Evolutionary conservation across 2,329 filamentous ascomycete genomes (phyloP), one percentile per base, ranked within the genome.

Genomic region (Teratosphaeria nubilosa): DNA sequence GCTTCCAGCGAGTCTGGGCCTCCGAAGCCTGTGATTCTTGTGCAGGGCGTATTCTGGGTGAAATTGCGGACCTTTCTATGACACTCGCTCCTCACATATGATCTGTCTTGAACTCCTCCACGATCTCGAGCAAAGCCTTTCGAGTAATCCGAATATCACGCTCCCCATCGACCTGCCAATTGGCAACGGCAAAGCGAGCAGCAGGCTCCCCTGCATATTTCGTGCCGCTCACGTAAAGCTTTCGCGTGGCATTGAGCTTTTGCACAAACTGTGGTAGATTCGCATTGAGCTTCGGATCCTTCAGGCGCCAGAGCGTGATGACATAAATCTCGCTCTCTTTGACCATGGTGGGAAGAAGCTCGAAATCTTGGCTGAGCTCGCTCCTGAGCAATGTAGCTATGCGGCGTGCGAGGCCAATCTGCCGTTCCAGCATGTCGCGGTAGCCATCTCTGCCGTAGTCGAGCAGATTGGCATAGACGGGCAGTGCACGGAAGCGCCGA

Each of bases 401-500:
- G 16, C 73, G 77, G 24, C 90, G 80, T 0, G 90, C 84, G 5
- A 96, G 79, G 3, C 76, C 73, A 27, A 91, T 85, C 76, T 96
- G 91, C 27, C 83, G 80, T 60, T 82, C 78, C 4, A 96, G 76
- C 75, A 96, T 86, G 1, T 79, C 76, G 0, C 78, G 77, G 63
- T 95, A 83, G 0, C 90, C 91, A 0, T 78, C 70, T 1, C 78
- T 78, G 0, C 92, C 92, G 66, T 94, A 87, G 53, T 87, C 86
- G 22, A 86, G 71, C 2, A 96, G 79, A 0, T 86, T 87, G 11
- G 90, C 86, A 69, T 96, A 96, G 9, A 90, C 87, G 0, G 92
- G 91, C n/a, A 96, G 77, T 0, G 91, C 91, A 56, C 92, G 84
- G 76, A 96, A 95, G 5, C 91, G 86, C 45, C 91, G 84, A 1